Evolutionary conservation across 208 protist species (phyloP).

Genomic region (Crithidia acanthocephali): DNA sequence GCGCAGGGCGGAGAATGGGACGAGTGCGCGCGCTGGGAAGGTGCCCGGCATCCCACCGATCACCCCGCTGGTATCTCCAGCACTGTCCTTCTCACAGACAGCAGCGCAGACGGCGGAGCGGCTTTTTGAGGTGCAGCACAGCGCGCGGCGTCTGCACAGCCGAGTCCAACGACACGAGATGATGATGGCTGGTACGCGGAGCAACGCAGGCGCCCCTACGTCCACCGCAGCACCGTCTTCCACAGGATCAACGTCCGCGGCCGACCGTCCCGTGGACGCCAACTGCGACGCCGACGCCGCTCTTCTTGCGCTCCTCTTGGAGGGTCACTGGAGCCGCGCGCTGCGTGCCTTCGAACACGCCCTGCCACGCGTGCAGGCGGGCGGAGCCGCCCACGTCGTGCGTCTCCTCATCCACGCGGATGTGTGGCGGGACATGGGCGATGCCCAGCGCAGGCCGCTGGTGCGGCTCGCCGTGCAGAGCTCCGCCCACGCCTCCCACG

Average conservation of each 20-base stretch:
- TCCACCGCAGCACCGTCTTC: no score
- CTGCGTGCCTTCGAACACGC: constrained; percentile 39
- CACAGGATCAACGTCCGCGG: background rate
- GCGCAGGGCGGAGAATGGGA: background rate
- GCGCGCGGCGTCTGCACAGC: constrained; percentile 10
- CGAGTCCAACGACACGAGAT: background rate
- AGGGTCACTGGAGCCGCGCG: constrained; percentile 56
- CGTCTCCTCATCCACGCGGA: constrained; percentile 57
- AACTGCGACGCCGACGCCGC: constrained; percentile 30
- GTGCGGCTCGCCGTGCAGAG: constrained; percentile 52
- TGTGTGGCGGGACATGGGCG: constrained; percentile 48
- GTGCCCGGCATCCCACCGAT: background rate
- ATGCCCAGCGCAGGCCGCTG: constrained; percentile 42
- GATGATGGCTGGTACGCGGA: no score
- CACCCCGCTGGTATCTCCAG: background rate
- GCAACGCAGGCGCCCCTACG: no score
- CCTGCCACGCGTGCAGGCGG: constrained; percentile 42
- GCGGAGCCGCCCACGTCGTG: constrained; percentile 58
- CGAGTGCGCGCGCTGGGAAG: background rate
- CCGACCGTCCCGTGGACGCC: background rate
- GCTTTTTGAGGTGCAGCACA: constrained; percentile 3
- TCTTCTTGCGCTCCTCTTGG: constrained; percentile 55
- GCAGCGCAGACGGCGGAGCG: constrained; percentile 17
- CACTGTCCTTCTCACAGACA: constrained; percentile 15
- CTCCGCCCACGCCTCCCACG: constrained; percentile 10